A percentile compares a stretch with the other conserved stretches of the same genome.
Evolutionary conservation across 768 basidiomycete genomes (phyloP).

Genomic region (Suillus placidus): DNA sequence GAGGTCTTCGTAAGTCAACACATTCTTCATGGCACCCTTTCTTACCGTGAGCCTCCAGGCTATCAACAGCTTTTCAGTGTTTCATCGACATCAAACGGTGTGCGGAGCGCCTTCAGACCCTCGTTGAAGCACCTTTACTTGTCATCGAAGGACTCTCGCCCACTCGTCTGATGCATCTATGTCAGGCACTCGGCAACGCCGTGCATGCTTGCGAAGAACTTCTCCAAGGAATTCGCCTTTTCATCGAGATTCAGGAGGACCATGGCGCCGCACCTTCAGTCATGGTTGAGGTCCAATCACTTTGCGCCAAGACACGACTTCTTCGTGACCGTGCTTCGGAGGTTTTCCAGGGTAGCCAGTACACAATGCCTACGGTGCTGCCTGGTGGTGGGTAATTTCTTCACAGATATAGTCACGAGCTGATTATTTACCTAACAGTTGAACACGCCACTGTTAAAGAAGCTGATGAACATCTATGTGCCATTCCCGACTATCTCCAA

Average conservation of each 20-base stretch:
- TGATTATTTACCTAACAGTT: conserved; percentile 27
- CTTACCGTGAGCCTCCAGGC: conserved; percentile 21
- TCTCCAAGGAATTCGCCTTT: conserved; percentile 35
- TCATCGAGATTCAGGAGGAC: conserved; percentile 35
- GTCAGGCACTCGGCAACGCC: conserved; percentile 19
- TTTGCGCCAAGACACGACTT: conserved; percentile 27
- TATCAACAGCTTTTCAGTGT: conserved; percentile 24
- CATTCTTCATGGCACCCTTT: conserved; percentile 2
- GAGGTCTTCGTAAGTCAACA: conserved; percentile 61
- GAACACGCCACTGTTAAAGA: conserved; percentile 37
- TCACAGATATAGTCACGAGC: not conserved
- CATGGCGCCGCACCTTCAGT: conserved; percentile 24
- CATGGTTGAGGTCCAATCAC: conserved; percentile 29
- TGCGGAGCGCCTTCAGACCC: conserved; percentile 21
- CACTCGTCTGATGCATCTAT: conserved; percentile 16
- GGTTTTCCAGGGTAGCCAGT: conserved; percentile 24
- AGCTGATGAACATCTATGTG: conserved; percentile 27
- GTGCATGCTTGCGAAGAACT: conserved; percentile 42
- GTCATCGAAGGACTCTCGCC: conserved; percentile 9
- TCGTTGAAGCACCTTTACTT: conserved; percentile 25
- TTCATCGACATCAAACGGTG: conserved; percentile 20
- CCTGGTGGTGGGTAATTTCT: conserved; percentile 36
- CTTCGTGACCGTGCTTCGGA: conserved; percentile 32
- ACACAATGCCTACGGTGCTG: conserved; percentile 34
- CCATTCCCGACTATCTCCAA: conserved; percentile 28